phyloP scores from a whole-genome alignment of 2,329 filamentous ascomycete species.

The Ploettnerulaceae sp. region DNA sequence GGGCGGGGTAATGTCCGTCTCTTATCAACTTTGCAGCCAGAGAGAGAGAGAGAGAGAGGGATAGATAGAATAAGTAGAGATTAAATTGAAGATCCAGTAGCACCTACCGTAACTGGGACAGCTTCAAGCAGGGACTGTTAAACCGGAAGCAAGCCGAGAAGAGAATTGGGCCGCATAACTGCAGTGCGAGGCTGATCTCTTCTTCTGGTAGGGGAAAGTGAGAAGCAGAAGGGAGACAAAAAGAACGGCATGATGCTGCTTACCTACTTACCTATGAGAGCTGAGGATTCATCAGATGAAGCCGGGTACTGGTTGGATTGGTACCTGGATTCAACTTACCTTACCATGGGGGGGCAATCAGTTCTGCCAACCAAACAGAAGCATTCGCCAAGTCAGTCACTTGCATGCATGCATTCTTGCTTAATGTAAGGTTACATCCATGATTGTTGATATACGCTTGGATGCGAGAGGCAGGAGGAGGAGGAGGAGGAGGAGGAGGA shows the following conservation, averaged over 20 bases:
- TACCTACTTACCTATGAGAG: background rate
- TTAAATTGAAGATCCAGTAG: conserved; percentile 3
- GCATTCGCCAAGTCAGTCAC: conserved; percentile 7
- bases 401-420: too few relatives aligned
- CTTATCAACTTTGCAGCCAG: too few relatives aligned
- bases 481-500: background rate
- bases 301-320: background rate
- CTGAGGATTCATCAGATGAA: background rate
- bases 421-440: background rate
- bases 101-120: conserved; percentile 14
- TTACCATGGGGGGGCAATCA: background rate
- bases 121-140: background rate
- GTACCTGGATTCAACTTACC: conserved; percentile 1
- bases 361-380: conserved; percentile 5
- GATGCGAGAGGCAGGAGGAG: background rate
- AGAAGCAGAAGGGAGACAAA: too few relatives aligned
- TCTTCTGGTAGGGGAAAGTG: background rate
- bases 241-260: too few relatives aligned
- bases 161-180: background rate
- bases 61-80: background rate
- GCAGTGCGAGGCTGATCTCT: background rate
- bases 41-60: too few relatives aligned
- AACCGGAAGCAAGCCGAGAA: conserved; percentile 8
- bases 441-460: too few relatives aligned
- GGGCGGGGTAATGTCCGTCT: background rate